These are phyloP conservation scores for Saccharomyces kudriavzevii DNA, from an alignment of 805 yeast genomes.

Conservation along the genomic window DNA sequence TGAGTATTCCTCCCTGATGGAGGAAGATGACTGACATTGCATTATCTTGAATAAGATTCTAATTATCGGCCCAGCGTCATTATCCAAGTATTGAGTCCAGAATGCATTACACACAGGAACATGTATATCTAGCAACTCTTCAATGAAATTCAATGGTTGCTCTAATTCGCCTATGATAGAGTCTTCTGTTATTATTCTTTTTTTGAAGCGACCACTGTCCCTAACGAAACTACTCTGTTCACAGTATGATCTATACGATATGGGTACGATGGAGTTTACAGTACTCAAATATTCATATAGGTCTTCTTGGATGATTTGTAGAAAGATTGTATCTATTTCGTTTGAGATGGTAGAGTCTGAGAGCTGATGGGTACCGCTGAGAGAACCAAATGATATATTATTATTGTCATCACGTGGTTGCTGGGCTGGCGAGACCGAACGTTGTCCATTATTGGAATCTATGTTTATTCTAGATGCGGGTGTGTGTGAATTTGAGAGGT, in stretches of 20 bases:
- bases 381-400: not conserved
- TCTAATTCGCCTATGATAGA: not conserved
- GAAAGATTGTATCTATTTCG: constrained; percentile 1
- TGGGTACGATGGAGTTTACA: constrained; percentile 13
- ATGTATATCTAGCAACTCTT: constrained; percentile 14
- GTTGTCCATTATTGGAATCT: not conserved
- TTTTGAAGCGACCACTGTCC: constrained; percentile 9
- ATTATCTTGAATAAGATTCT: constrained; percentile 9
- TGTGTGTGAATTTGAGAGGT: not conserved
- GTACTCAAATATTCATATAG: constrained; percentile 14
- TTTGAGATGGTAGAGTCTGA: not conserved
- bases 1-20: constrained; percentile 8
- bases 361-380: not conserved
- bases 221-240: constrained; percentile 8
- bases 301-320: constrained; percentile 10
- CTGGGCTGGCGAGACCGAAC: not conserved
- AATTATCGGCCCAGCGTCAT: constrained; percentile 9
- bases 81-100: constrained; percentile 13
- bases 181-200: not conserved
- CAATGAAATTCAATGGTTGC: constrained; percentile 7
- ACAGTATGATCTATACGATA: constrained; percentile 12
- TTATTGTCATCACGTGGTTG: not conserved
- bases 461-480: not conserved
- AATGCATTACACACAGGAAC: constrained; percentile 17
- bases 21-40: constrained; percentile 10